These are phyloP conservation scores for Candida ponderosae DNA, from an alignment of 805 yeast genomes.

Conservation along the genomic window DNA sequence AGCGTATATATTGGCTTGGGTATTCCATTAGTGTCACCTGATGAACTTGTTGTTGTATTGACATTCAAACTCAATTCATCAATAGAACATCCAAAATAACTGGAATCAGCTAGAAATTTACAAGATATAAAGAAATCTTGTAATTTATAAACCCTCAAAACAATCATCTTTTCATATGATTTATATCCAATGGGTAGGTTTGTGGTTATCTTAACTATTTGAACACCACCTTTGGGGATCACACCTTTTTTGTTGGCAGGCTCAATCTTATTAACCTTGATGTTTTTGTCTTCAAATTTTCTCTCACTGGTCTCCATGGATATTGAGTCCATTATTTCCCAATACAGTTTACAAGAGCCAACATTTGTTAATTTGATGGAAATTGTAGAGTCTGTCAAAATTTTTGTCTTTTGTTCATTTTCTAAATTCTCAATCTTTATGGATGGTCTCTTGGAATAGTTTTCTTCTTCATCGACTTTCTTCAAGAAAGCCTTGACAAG, in stretches of 20 bases:
- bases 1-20: constrained; percentile 23
- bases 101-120: constrained; percentile 15
- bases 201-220: constrained; percentile 12
- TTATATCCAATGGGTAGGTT: constrained; percentile 20
- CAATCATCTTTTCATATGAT: constrained; percentile 15
- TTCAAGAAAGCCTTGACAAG: constrained; percentile 30
- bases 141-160: constrained; percentile 19
- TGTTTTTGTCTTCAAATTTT: constrained; percentile 11
- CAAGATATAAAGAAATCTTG: constrained; percentile 25
- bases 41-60: too few relatives aligned
- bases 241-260: constrained; percentile 19
- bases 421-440: constrained; percentile 28
- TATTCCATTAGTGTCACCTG: constrained; percentile 15
- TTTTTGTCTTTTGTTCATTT: constrained; percentile 20
- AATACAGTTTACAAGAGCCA: constrained; percentile 28
- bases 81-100: constrained; percentile 24
- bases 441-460: constrained; percentile 29
- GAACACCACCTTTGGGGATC: constrained; percentile 20
- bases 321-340: constrained; percentile 26
- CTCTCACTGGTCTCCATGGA: constrained; percentile 15
- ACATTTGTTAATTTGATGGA: constrained; percentile 25
- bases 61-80: constrained; percentile 23
- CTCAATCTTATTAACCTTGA: constrained; percentile 10
- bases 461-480: constrained; percentile 35
- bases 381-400: constrained; percentile 17